Percentiles rank a stretch among this genome's conserved stretches.
Conservation (phyloP, 2,329 filamentous ascomycete genomes). For the Fusarium sp. region DNA sequence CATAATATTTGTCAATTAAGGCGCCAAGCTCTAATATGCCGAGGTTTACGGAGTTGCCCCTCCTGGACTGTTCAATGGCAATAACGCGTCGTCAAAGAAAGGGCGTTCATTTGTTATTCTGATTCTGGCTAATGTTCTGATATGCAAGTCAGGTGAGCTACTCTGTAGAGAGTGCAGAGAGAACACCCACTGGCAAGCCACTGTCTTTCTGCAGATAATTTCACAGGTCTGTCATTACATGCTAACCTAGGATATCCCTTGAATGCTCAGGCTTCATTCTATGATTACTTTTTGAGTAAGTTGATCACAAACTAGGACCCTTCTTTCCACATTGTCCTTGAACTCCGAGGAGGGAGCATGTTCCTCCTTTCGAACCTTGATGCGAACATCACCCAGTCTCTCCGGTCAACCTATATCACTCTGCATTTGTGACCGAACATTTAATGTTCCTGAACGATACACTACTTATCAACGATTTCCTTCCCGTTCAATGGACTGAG, state of each 20-base stretch:
- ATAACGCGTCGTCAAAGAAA: neutral
- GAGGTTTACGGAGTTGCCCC: neutral
- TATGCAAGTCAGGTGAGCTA: neutral
- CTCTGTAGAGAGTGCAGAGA: no score
- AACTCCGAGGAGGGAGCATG: neutral
- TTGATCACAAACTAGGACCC: rapidly evolving
- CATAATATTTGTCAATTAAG: neutral
- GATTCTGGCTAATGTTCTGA: neutral
- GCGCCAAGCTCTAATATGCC: neutral
- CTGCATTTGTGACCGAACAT: neutral
- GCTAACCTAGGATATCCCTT: neutral
- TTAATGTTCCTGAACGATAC: neutral
- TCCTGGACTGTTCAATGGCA: neutral
- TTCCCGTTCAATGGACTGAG: no score
- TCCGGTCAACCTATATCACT: neutral
- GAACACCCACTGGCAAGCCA: no score
- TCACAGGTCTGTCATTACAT: neutral
- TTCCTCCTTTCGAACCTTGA: neutral
- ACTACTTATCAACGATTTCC: no score
- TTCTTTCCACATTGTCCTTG: neutral
- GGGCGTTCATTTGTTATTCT: no score
- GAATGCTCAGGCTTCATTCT: neutral
- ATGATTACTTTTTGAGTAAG: neutral
- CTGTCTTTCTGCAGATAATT: neutral
- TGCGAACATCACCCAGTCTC: neutral